phyloP scores from a whole-genome alignment of 2,329 filamentous ascomycete genomes.

The Aspergillus versicolor region DNA sequence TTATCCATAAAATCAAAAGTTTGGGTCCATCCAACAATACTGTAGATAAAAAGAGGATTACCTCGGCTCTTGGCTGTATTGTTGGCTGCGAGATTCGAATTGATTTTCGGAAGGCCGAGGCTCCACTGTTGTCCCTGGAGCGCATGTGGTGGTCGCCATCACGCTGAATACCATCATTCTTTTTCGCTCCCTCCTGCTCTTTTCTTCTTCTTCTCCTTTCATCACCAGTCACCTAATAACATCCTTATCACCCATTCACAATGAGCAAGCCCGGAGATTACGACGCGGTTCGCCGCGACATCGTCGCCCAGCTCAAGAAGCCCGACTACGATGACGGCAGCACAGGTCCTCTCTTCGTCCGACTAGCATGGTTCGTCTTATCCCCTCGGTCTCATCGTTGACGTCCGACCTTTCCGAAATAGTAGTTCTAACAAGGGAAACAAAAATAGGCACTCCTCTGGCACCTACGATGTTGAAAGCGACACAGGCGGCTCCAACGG shows the following conservation, averaged over 20 bases:
- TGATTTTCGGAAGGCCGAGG: slow-evolving; percentile 9
- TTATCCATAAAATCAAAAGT: not conserved
- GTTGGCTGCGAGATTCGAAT: not conserved
- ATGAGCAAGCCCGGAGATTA: slow-evolving; percentile 42
- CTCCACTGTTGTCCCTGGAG: slow-evolving; percentile 1
- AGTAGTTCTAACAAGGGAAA: not conserved
- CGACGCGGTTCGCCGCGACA: slow-evolving; percentile 55
- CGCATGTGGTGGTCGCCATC: slow-evolving; percentile 11
- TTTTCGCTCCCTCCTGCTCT: not conserved
- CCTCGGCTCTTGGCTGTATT: slow-evolving; percentile 4
- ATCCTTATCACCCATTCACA: not conserved
- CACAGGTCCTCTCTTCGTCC: slow-evolving; percentile 62
- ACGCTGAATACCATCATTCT: not conserved
- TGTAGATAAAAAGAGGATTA: slow-evolving; percentile 8
- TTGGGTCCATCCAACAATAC: not conserved
- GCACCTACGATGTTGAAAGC: slow-evolving; percentile 60
- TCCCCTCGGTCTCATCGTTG: not conserved
- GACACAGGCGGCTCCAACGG: slow-evolving; percentile 65
- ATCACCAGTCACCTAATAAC: not conserved
- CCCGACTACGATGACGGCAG: slow-evolving; percentile 66
- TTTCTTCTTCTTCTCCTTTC: not conserved
- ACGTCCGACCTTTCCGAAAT: not conserved
- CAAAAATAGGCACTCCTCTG: slow-evolving; percentile 56
- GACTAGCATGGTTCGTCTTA: slow-evolving; percentile 57
- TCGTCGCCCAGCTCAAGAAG: slow-evolving; percentile 55